These are phyloP conservation scores for Vitis riparia DNA, from an alignment of 164 flowering plant genomes.

Conservation along the genomic window DNA sequence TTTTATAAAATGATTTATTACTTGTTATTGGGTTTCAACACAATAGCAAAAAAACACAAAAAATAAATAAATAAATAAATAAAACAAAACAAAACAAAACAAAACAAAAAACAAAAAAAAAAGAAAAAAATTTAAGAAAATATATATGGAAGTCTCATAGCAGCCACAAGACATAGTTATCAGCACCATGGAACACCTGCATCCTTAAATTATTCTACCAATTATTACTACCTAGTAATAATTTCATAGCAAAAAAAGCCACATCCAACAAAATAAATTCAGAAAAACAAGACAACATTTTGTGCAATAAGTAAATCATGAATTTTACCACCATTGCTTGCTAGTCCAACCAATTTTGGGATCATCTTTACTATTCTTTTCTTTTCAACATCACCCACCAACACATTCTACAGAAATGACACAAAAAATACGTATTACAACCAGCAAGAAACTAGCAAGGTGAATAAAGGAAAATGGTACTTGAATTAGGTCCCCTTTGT, in stretches of 20 bases:
- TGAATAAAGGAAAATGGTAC: conserved; percentile 25
- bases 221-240: neutral
- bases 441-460: neutral
- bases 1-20: too few species aligned
- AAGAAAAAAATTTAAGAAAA: too few species aligned
- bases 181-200: too few species aligned
- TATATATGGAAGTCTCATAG: too few species aligned
- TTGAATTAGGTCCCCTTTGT: conserved; percentile 91
- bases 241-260: neutral
- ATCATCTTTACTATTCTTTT: conserved; percentile 76
- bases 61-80: too few species aligned
- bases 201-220: too few species aligned
- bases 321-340: conserved; percentile 66
- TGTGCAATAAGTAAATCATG: conserved; percentile 32
- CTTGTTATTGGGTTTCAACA: too few species aligned
- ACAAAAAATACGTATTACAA: neutral
- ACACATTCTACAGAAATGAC: conserved; percentile 55
- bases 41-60: too few species aligned
- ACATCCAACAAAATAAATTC: neutral
- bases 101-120: too few species aligned
- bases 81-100: too few species aligned
- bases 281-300: neutral
- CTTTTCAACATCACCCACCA: conserved; percentile 55
- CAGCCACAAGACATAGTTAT: too few species aligned
- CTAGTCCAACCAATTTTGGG: conserved; percentile 72